phyloP scores from a whole-genome alignment of 2,329 filamentous ascomycete genomes.

The Tricladium varicosporioides region DNA sequence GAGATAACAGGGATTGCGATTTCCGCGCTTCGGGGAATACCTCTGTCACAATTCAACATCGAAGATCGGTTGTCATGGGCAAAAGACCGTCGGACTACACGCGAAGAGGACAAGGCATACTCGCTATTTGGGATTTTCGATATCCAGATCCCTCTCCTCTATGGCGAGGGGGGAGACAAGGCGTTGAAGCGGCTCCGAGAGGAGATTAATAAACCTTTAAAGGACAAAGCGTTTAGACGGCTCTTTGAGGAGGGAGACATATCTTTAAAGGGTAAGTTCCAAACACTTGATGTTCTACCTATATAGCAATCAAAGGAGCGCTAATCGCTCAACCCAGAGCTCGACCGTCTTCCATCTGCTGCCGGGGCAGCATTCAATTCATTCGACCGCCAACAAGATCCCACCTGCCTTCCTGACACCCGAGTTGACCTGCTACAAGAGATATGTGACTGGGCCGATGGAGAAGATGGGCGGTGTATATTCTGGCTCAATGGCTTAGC shows the following conservation, averaged over 20 bases:
- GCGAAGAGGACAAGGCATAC: slow-evolving; percentile 43
- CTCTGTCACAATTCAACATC: slow-evolving; percentile 8
- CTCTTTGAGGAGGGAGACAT: too few species aligned
- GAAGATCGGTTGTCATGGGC: slow-evolving; percentile 38
- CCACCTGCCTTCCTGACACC: slow-evolving; percentile 27
- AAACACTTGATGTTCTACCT: too few species aligned
- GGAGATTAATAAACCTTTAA: too few species aligned
- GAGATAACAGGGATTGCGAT: slow-evolving; percentile 13
- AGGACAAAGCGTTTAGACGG: too few species aligned
- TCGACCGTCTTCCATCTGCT: slow-evolving; percentile 6
- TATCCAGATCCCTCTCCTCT: slow-evolving; percentile 32
- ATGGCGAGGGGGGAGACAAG: slow-evolving; percentile 26
- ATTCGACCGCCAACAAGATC: slow-evolving; percentile 22
- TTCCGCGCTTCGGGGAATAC: slow-evolving; percentile 5
- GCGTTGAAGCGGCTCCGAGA: slow-evolving; percentile 36
- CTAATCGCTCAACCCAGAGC: too few species aligned
- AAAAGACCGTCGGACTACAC: slow-evolving; percentile 34
- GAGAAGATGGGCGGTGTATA: slow-evolving; percentile 12
- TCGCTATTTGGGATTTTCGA: slow-evolving; percentile 43
- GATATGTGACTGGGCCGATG: slow-evolving; percentile 23
- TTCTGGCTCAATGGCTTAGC: slow-evolving; percentile 37
- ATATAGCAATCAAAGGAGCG: too few species aligned
- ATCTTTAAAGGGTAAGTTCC: too few species aligned
- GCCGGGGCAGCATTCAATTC: slow-evolving; percentile 23
- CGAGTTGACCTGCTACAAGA: slow-evolving; percentile 27